Percentiles rank a stretch among this genome's conserved stretches.
Conservation (phyloP, 1,284 basidiomycete species). For the Marasmius tenuissimus region DNA sequence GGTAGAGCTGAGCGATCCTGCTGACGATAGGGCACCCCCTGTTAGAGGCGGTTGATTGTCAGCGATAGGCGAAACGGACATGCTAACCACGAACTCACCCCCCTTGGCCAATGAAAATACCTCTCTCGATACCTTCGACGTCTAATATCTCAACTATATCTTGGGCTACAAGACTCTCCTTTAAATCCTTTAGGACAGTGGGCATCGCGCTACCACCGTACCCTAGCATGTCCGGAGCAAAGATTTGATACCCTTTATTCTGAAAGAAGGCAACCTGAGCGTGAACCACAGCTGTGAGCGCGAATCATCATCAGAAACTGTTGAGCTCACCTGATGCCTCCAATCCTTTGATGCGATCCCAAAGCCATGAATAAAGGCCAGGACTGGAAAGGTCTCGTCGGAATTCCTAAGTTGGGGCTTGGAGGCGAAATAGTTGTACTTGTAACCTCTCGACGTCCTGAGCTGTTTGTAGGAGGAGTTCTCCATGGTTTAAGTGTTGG, state of each 20-base stretch:
- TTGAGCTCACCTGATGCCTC: constrained; percentile 16
- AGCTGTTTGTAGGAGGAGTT: background rate
- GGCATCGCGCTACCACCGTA: constrained; percentile 42
- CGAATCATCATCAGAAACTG: background rate
- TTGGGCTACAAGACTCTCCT: constrained; percentile 8
- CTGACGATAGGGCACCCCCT: constrained; percentile 23
- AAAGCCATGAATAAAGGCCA: constrained; percentile 31
- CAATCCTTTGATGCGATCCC: constrained; percentile 28
- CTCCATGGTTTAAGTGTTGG: background rate
- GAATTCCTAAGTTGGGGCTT: constrained; percentile 10
- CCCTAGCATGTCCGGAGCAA: constrained; percentile 42
- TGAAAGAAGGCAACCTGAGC: constrained; percentile 34
- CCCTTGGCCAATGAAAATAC: constrained; percentile 28
- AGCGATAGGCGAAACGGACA: constrained; percentile 6
- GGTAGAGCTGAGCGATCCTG: constrained; percentile 22
- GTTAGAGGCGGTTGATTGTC: constrained; percentile 3
- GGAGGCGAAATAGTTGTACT: constrained; percentile 33
- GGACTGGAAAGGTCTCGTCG: constrained; percentile 11
- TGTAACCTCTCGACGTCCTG: constrained; percentile 21
- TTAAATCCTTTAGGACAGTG: constrained; percentile 26
- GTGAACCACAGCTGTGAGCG: background rate
- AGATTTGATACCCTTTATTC: constrained; percentile 34
- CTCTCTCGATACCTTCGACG: constrained; percentile 21
- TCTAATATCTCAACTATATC: constrained; percentile 27
- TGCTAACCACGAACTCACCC: constrained; percentile 21